These are phyloP conservation scores for Eustoma russellianum DNA, from an alignment of 257 asterid genomes.

Conservation along the genomic window DNA sequence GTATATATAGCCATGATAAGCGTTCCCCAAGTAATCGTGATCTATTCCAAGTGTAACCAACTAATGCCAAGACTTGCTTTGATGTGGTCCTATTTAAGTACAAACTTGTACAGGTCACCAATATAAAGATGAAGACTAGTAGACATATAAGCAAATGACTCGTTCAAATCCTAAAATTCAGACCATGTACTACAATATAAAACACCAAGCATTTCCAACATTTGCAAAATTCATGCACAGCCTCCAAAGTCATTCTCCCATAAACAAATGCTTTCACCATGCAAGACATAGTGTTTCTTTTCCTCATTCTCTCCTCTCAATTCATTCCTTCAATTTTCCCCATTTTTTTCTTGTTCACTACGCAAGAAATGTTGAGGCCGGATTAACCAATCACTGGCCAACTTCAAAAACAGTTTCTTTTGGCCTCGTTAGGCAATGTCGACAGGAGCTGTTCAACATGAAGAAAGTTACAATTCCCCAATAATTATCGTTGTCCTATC, in stretches of 20 bases:
- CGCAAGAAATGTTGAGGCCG: slow-evolving; percentile 18
- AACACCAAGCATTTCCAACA: slow-evolving; percentile 8
- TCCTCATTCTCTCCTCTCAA: too few species aligned
- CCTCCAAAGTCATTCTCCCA: slow-evolving; percentile 23
- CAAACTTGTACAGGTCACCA: too few species aligned
- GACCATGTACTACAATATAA: slow-evolving; percentile 13
- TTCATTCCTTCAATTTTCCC: too few species aligned
- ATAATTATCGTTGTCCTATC: slow-evolving; percentile 59
- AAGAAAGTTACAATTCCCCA: slow-evolving; percentile 30
- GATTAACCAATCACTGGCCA: slow-evolving; percentile 20
- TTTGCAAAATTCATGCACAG: slow-evolving; percentile 3
- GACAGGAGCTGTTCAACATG: slow-evolving; percentile 22
- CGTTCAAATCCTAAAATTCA: slow-evolving; percentile 9
- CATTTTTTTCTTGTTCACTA: slow-evolving; percentile 8
- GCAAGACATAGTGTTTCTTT: background rate
- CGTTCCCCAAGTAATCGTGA: too few species aligned
- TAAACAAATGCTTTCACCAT: slow-evolving; percentile 2
- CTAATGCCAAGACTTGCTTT: background rate
- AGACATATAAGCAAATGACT: slow-evolving; percentile 8
- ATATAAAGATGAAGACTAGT: background rate
- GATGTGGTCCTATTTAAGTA: background rate
- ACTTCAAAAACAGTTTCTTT: background rate
- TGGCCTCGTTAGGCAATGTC: slow-evolving; percentile 35
- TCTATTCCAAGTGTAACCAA: background rate
- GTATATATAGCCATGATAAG: too few species aligned